Conservation (phyloP, 1,139 yeast genomes). For the Casaregolazyma suthepensis region DNA sequence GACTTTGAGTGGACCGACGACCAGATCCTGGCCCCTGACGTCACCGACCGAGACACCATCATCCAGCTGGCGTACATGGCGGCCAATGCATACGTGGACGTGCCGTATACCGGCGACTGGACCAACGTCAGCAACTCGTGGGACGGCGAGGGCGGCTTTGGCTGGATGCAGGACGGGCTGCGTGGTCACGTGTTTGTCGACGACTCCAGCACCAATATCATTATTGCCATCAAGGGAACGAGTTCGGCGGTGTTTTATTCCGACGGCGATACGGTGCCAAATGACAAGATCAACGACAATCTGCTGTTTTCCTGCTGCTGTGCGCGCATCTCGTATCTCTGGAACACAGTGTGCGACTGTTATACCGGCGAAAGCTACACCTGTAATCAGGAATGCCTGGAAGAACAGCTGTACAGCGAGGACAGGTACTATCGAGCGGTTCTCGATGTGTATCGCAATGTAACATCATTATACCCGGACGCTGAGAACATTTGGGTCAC, state of each 20-base stretch:
- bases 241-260: constrained; percentile 78
- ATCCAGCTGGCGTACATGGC: constrained; percentile 78
- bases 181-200: constrained; percentile 87
- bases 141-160: constrained; percentile 46
- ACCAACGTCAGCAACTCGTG: constrained; percentile 66
- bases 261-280: constrained; percentile 70
- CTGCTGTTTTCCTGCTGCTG: constrained; percentile 91
- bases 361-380: constrained; percentile 72
- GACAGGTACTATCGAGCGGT: constrained; percentile 83
- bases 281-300: constrained; percentile 84
- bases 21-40: constrained; percentile 56
- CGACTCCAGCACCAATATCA: constrained; percentile 56
- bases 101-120: constrained; percentile 85
- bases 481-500: constrained; percentile 75
- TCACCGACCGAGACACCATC: constrained; percentile 66
- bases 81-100: constrained; percentile 81
- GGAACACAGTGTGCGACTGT: constrained; percentile 97
- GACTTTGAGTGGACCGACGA: constrained; percentile 30
- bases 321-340: constrained; percentile 83
- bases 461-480: constrained; percentile 60
- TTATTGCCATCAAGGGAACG: constrained; percentile 87
- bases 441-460: constrained; percentile 70
- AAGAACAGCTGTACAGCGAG: constrained; percentile 61
- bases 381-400: constrained; percentile 84
- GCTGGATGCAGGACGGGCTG: constrained; percentile 82